Conservation (phyloP, 2,329 filamentous ascomycete species). For the Didymosphaeria variabile region DNA sequence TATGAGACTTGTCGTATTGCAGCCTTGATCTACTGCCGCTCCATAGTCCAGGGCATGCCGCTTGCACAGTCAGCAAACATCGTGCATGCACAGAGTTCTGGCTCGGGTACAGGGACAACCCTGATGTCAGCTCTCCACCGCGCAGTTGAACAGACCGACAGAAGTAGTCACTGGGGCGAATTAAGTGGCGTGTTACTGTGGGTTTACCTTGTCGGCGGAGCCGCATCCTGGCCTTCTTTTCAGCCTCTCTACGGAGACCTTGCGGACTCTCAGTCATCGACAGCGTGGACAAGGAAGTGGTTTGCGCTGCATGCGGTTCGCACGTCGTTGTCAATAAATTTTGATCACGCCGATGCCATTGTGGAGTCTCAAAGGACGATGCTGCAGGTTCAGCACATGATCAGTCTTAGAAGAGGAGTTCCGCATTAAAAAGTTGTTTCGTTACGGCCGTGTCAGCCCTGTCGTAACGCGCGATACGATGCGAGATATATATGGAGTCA, state of each 20-base stretch:
- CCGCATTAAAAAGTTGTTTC: constrained; percentile 10
- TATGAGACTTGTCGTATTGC: constrained; percentile 45
- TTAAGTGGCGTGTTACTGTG: constrained; percentile 43
- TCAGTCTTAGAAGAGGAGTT: constrained; percentile 28
- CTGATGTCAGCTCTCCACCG: constrained; percentile 35
- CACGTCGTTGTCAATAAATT: constrained; percentile 27
- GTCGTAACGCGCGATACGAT: not conserved
- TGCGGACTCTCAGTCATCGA: constrained; percentile 19
- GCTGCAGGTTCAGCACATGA: constrained; percentile 33
- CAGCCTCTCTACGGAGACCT: constrained; percentile 14
- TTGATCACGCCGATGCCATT: constrained; percentile 31
- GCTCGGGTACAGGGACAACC: constrained; percentile 19
- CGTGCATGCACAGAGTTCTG: constrained; percentile 24
- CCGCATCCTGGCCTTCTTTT: constrained; percentile 32
- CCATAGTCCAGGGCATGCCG: constrained; percentile 37
- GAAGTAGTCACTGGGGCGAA: constrained; percentile 32
- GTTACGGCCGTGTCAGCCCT: not conserved
- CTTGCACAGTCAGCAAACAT: constrained; percentile 34
- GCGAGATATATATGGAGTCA: not conserved
- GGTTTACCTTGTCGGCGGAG: constrained; percentile 42
- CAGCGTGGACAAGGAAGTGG: constrained; percentile 39
- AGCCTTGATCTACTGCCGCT: constrained; percentile 42
- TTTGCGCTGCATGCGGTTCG: constrained; percentile 41
- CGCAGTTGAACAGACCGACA: constrained; percentile 37
- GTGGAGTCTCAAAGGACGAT: constrained; percentile 38